Evolutionary conservation across 352 stramenopile genomes (phyloP), one percentile per base, ranked within the genome.

Genomic region (Globisporangium cylindrosporum): DNA sequence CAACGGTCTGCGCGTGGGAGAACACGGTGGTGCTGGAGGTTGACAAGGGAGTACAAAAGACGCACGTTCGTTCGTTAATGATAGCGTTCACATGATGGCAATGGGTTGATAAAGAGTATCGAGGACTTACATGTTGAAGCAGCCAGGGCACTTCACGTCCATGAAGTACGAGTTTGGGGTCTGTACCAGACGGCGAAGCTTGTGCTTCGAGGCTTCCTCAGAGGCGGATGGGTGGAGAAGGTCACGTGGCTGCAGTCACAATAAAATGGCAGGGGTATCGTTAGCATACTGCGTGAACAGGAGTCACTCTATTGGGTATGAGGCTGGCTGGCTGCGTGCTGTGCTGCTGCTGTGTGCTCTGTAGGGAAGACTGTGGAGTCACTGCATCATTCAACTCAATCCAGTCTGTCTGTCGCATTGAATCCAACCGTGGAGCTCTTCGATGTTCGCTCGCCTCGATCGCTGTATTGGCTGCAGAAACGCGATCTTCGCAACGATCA

Each of bases 71-170:
- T 46, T 2, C 0, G 36, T 55, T 48, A 71, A 32, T 14, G n/a
- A 27, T 4, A 4, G 12, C 20, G 18, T 22, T 18, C 41, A 20
- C 18, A 20, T 51, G 43, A 2, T 18, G 5, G 36, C 2, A 64
- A 18, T 9, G 9, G 32, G 10, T 48, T 46, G 20, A 49, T 15
- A 20, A 43, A 59, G 3, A 59, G 29, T 20, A 20, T 24, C 6
- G 38, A 51, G 7, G 18, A 74, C 79, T 32, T 77, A 90, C 80
- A 99, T 99, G 90, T 99, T 98, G 88, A 99, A 99, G 94, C 98
- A 99, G 79, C 97, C 97, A 57, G 97, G 97, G 89, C 98, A 99
- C 85, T 99, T 99, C 69, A 99, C 98, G 82, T 99, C 98, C 96
- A 98, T 98, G 82, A 98, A 98, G 86, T 98, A 99, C 75, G 91